phyloP scores from a whole-genome alignment of 805 yeast genomes.

The Suhomyces kilbournensis region DNA sequence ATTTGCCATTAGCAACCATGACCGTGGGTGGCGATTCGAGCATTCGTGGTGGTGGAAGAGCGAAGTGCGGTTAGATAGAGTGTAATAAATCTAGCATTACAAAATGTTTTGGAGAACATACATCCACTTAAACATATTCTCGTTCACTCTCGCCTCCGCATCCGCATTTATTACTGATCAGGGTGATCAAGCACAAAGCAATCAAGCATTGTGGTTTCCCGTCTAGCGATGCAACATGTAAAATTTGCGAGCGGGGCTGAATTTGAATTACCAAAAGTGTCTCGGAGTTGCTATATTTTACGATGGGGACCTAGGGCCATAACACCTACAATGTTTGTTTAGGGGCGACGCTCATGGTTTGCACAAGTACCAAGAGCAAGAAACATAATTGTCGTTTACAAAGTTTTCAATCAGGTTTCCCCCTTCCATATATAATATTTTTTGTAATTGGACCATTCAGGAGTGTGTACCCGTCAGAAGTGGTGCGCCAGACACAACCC shows the following conservation, averaged over 20 bases:
- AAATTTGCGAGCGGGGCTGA: not conserved
- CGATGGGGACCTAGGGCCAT: not conserved
- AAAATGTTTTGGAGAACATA: not conserved
- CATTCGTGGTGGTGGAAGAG: too few relatives aligned
- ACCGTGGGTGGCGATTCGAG: too few relatives aligned
- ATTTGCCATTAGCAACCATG: not conserved
- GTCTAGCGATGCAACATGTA: not conserved
- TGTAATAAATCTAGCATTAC: too few relatives aligned
- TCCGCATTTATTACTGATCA: not conserved
- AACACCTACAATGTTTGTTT: too few relatives aligned
- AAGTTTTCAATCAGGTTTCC: not conserved
- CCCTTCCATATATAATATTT: too few relatives aligned
- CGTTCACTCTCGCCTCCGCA: not conserved
- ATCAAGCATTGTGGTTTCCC: not conserved
- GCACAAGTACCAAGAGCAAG: not conserved
- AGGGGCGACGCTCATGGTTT: not conserved
- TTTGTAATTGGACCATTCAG: too few relatives aligned
- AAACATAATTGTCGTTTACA: not conserved
- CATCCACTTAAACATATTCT: too few relatives aligned
- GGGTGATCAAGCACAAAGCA: not conserved
- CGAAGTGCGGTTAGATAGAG: too few relatives aligned
- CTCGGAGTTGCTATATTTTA: not conserved
- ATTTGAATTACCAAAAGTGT: not conserved
- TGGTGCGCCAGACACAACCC: not conserved
- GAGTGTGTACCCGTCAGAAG: too few relatives aligned